Percentiles rank a stretch among this genome's conserved stretches.
phyloP scores from a whole-genome alignment of 1,284 basidiomycete genomes.

The Apiotrichum akiyoshidainum region DNA sequence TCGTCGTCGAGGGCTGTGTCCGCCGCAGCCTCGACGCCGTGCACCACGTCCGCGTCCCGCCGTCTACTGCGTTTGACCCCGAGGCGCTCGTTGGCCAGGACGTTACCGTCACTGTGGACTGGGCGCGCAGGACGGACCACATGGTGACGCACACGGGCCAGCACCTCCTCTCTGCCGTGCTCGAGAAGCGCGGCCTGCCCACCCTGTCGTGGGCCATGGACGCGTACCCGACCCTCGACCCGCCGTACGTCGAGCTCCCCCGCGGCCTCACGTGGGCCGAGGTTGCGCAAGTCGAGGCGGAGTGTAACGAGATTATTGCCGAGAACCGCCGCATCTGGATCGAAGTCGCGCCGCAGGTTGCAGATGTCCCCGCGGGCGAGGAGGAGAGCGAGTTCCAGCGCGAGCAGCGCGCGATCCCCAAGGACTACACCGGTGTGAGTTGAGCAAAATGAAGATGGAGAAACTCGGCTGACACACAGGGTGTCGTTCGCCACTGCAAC shows the following conservation, averaged over 20 bases:
- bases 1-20: slow-evolving; percentile 67
- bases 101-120: slow-evolving; percentile 63
- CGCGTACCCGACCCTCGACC: slow-evolving; percentile 59
- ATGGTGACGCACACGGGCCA: slow-evolving; percentile 80
- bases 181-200: slow-evolving; percentile 68
- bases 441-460: no score
- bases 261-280: slow-evolving; percentile 66
- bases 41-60: slow-evolving; percentile 61
- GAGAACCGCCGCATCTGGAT: slow-evolving; percentile 37
- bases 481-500: slow-evolving; percentile 72
- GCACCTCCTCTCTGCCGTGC: slow-evolving; percentile 75
- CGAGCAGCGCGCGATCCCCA: slow-evolving; percentile 63
- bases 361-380: not conserved
- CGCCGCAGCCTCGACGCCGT: slow-evolving; percentile 71
- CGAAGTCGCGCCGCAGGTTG: slow-evolving; percentile 34
- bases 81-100: slow-evolving; percentile 51
- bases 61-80: slow-evolving; percentile 47
- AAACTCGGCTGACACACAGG: slow-evolving; percentile 36
- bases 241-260: slow-evolving; percentile 72
- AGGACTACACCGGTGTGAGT: slow-evolving; percentile 49
- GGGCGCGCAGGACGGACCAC: slow-evolving; percentile 71
- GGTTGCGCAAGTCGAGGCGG: slow-evolving; percentile 61
- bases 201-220: slow-evolving; percentile 70
- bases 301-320: slow-evolving; percentile 62
- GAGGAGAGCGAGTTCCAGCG: slow-evolving; percentile 54